A percentile compares a stretch with the other conserved stretches of the same genome.
phyloP scores from a whole-genome alignment of 768 basidiomycete genomes.

The Mycena venus region DNA sequence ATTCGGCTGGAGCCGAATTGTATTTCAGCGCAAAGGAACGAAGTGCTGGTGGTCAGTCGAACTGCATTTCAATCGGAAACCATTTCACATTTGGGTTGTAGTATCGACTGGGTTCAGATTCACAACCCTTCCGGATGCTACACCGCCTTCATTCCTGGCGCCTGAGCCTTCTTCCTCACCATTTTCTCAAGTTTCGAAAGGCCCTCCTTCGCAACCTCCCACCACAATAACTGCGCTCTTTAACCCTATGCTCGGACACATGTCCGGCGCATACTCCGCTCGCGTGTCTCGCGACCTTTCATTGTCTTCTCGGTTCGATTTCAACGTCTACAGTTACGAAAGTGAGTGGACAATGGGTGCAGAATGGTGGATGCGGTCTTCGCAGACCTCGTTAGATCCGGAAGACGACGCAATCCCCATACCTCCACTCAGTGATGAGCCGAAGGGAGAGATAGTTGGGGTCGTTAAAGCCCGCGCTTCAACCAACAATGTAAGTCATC shows the following conservation, averaged over 20 bases:
- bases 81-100: constrained; percentile 43
- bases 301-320: constrained; percentile 91
- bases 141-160: constrained; percentile 73
- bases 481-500: constrained; percentile 81
- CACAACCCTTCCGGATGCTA: constrained; percentile 88
- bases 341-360: constrained; percentile 97
- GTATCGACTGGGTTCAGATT: constrained; percentile 97
- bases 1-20: constrained; percentile 93
- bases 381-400: constrained; percentile 45
- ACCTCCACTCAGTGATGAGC: constrained; percentile 28
- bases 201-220: constrained; percentile 79
- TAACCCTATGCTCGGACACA: constrained; percentile 96
- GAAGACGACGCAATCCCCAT: constrained; percentile 32
- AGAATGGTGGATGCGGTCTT: constrained; percentile 93
- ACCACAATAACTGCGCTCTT: constrained; percentile 95
- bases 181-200: constrained; percentile 46
- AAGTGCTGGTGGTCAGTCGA: constrained; percentile 89
- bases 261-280: constrained; percentile 92
- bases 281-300: constrained; percentile 88
- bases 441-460: constrained; percentile 68
- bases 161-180: constrained; percentile 54
- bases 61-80: neutral
- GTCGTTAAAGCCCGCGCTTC: constrained; percentile 93
- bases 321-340: constrained; percentile 97
- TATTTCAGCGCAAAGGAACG: constrained; percentile 95